Evolutionary conservation across 1,139 yeast species (phyloP).

Genomic region (Scheffersomyces quercinus): DNA sequence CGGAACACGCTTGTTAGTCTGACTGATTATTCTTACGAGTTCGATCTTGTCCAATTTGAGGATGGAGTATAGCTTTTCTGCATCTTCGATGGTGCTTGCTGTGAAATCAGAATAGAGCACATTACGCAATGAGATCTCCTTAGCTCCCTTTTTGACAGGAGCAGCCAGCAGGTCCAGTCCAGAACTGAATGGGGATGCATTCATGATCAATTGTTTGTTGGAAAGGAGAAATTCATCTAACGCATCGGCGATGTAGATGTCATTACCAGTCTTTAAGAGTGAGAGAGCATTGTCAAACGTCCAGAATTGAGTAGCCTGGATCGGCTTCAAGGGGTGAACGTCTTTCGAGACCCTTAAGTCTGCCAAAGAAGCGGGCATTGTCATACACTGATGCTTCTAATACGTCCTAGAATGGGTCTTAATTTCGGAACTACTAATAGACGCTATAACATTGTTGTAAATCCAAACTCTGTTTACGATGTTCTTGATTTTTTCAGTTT

Average conservation of each 20-base stretch:
- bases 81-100: slow-evolving; percentile 32
- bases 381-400: no score
- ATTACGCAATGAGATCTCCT: slow-evolving; percentile 41
- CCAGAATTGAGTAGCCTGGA: slow-evolving; percentile 44
- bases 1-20: slow-evolving; percentile 39
- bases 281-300: slow-evolving; percentile 44
- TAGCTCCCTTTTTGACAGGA: slow-evolving; percentile 11
- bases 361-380: background rate
- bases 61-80: slow-evolving; percentile 36
- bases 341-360: background rate
- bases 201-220: slow-evolving; percentile 28
- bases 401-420: no score
- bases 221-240: slow-evolving; percentile 46
- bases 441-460: no score
- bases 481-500: no score
- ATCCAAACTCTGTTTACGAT: no score
- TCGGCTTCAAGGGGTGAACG: slow-evolving; percentile 26
- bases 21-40: slow-evolving; percentile 46
- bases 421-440: no score
- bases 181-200: slow-evolving; percentile 36
- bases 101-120: slow-evolving; percentile 39
- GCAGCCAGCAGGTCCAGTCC: background rate
- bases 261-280: slow-evolving; percentile 31
- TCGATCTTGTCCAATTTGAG: slow-evolving; percentile 42
- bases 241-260: slow-evolving; percentile 37